A percentile compares a stretch with the other conserved stretches of the same genome.
These are phyloP conservation scores for Pittosporum tobira DNA, from an alignment of 129 eudicot species.

Conservation along the genomic window DNA sequence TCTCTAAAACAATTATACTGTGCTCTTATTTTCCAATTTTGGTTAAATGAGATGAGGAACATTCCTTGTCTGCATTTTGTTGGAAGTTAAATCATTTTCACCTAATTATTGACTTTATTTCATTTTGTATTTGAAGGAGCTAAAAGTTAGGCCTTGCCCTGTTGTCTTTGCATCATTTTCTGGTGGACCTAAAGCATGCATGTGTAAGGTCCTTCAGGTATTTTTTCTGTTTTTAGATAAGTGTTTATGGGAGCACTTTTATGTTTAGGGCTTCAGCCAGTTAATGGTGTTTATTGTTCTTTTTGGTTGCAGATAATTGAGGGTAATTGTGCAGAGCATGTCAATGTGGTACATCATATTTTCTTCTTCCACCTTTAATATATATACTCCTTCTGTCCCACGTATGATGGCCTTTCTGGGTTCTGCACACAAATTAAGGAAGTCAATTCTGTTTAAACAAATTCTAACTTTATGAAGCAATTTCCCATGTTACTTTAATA, in stretches of 20 bases:
- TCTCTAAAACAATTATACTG: no score
- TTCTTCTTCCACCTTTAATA: not conserved
- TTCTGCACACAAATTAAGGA: not conserved
- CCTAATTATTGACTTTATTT: slow-evolving; percentile 14
- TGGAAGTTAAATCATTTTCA: not conserved
- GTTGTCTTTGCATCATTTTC: slow-evolving; percentile 89
- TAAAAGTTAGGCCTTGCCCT: slow-evolving; percentile 64
- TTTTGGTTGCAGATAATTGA: slow-evolving; percentile 57
- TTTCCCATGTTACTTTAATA: no score
- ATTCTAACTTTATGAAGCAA: no score
- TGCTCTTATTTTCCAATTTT: no score
- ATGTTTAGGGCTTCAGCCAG: not conserved
- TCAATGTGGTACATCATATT: slow-evolving; percentile 37
- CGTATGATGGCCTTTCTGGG: no score
- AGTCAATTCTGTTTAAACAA: not conserved
- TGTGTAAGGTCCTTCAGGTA: slow-evolving; percentile 97
- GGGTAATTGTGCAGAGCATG: slow-evolving; percentile 41
- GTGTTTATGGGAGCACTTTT: not conserved
- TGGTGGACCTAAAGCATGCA: slow-evolving; percentile 91
- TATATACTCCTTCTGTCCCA: not conserved
- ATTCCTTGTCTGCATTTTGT: no score
- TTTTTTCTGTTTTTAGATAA: not conserved
- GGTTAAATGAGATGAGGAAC: no score
- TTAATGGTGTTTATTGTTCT: slow-evolving; percentile 4
- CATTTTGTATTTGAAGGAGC: slow-evolving; percentile 47